These are phyloP conservation scores for Aspergillus cristatus DNA, from an alignment of 495 filamentous ascomycete species.

Conservation along the genomic window DNA sequence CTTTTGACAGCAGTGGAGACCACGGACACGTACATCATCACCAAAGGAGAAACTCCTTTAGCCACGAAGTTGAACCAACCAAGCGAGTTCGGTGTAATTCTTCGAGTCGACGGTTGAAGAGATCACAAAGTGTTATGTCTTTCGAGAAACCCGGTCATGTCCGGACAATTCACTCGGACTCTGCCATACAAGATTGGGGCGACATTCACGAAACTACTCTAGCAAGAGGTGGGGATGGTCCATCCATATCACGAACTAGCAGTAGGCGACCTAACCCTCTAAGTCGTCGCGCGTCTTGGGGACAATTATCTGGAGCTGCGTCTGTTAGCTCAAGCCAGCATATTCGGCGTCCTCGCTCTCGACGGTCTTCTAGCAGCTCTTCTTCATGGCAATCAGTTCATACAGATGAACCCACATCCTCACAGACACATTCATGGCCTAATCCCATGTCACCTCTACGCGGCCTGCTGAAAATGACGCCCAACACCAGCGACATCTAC, in stretches of 20 bases:
- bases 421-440: background rate
- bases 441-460: constrained; percentile 22
- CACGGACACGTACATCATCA: constrained; percentile 13
- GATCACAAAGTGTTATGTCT: constrained; percentile 27
- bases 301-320: constrained; percentile 2
- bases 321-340: too few relatives aligned
- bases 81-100: constrained; percentile 12
- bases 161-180: too few relatives aligned
- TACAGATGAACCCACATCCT: constrained; percentile 10
- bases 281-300: constrained; percentile 10
- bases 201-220: too few relatives aligned
- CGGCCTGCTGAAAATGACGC: constrained; percentile 24
- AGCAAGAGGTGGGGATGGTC: too few relatives aligned
- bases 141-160: constrained; percentile 3
- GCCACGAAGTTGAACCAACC: constrained; percentile 21
- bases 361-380: constrained; percentile 9
- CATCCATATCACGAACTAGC: too few relatives aligned
- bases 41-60: constrained; percentile 24
- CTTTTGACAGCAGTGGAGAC: constrained; percentile 14
- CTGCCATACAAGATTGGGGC: too few relatives aligned
- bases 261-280: constrained; percentile 11
- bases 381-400: constrained; percentile 9
- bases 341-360: constrained; percentile 2
- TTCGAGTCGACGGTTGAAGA: constrained; percentile 11
- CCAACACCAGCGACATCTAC: constrained; percentile 11